Evolutionary conservation across 805 yeast species (phyloP), one percentile per base, ranked within the genome.

Genomic region (Cyberlindnera nakhonratchasimensis): DNA sequence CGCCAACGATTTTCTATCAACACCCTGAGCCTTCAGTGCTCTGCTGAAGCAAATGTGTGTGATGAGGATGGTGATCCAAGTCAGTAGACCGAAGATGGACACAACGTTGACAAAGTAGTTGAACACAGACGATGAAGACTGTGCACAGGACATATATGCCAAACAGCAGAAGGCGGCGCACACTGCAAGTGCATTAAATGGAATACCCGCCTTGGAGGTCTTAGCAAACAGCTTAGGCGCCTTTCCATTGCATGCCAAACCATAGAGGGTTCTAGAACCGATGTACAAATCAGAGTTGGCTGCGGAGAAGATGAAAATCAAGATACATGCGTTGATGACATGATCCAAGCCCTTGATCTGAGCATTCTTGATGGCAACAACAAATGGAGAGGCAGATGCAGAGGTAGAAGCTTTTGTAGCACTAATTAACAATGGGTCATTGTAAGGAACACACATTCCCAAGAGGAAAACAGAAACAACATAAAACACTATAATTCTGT

Each of bases 351-450:
- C 90, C 8, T 60, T 54, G 48, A 86, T 85, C 16, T 71, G 62
- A 14, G 88, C 85, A 51, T 74, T 75, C 48, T 74, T 74, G 55
- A 86, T 81, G 36, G 95, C 96, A 56, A 86, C 80, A 40, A 86
- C 90, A 55, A 86, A 86, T 29, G 96, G 95, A 13, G 93, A 83
- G 17, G 91, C 89, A 30, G 82, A 73, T 3, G 90, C 88, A 32
- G 70, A 69, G 2, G 76, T 64, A n/a, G 64, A 40, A 9, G 66
- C 60, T 38, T 78, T 72, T 14, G 77, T 71, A 13, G 80, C 79
- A 41, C 62, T 57, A 37, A 63, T 29, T 47, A 83, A 68, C 36
- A 63, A 51, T 29, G 74, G 71, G 57, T 79, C 80, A 48, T 69
- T 69, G 45, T 75, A 75, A 28, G 86, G 74, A 43, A 83, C 90